Evolutionary conservation across 1,284 basidiomycete species (phyloP).

Genomic region (Neotropicomus parvogracilis): DNA sequence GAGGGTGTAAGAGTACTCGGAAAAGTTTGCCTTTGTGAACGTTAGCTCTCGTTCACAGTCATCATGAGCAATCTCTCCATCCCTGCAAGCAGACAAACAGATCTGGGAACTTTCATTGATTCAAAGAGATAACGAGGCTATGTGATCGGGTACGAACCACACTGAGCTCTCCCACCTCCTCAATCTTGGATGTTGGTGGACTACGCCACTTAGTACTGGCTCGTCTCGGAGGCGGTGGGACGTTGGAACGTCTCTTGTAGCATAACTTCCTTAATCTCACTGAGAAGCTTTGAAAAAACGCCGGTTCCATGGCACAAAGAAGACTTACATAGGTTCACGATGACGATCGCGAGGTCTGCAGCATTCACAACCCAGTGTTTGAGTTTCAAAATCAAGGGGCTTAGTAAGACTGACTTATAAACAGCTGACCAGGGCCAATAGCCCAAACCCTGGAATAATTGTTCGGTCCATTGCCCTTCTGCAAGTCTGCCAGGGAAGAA

Average conservation of each 20-base stretch:
- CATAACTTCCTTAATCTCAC: conserved; percentile 10
- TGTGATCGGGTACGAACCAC: conserved; percentile 15
- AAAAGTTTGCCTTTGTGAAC: conserved; percentile 25
- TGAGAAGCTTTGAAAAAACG: conserved; percentile 1
- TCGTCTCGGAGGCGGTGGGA: not conserved
- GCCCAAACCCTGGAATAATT: conserved; percentile 19
- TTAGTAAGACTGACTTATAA: conserved; percentile 12
- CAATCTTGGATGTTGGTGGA: conserved; percentile 7
- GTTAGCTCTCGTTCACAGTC: conserved; percentile 18
- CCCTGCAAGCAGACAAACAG: conserved; percentile 30
- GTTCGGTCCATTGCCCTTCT: conserved; percentile 15
- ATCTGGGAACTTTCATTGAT: conserved; percentile 17
- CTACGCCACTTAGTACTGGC: conserved; percentile 3
- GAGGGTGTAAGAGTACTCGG: not conserved
- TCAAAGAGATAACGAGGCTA: not conserved
- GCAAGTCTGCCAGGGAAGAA: conserved; percentile 17
- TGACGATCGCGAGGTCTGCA: conserved; percentile 8
- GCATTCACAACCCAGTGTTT: not conserved
- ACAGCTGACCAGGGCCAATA: conserved; percentile 15
- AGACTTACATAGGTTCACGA: conserved; percentile 15
- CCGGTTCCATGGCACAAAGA: not conserved
- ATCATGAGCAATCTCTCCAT: conserved; percentile 25
- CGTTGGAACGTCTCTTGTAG: not conserved
- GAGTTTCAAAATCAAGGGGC: not conserved
- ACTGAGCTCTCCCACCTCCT: conserved; percentile 13